Base-by-base conservation (phyloP, 139 green algal species). In the Parachlorella kessleri region DNA sequence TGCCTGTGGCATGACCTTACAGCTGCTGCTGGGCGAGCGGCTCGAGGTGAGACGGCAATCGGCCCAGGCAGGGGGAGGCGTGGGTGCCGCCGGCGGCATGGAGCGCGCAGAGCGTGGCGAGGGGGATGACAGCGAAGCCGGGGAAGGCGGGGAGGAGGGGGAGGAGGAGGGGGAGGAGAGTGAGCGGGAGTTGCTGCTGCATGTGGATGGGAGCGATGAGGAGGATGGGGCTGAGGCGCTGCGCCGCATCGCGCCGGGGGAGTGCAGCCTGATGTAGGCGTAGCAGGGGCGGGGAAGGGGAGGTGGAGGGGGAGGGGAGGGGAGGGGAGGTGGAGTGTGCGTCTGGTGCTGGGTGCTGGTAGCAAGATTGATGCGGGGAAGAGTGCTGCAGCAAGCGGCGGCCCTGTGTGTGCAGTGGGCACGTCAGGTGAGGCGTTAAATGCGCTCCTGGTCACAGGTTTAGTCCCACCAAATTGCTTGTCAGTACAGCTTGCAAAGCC, bases 141-240 rank as follows among this genome's bases (percentile, higher is more conserved):
- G n/a, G n/a, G n/a, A n/a, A n/a, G n/a, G n/a, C 48, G 48, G 48
- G 48, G 48, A 59, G 48, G 48, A 18, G 48, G 48, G 14, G 48
- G 48, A 59, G 48, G 48, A 18, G 14, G 48, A 59, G 14, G 48
- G 48, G 63, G 63, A 37, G 63, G 18, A 18, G 63, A 23, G 63
- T 69, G 63, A 14, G 21, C 14, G 48, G 48, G 48, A 54, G 24
- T 9, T 55, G 66, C 66, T 81, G 66, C 35, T 81, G 75, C 64
- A 64, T 40, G 65, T 66, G 64, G 55, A 48, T 33, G 72, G 68
- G 64, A 69, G 48, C 48, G 66, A 81, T 24, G 75, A 67, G 30
- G 70, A n/a, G 28, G 69, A 59, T 2, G 69, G 53, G 1, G 69
- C 37, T 24, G 40, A 59, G 48, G 73, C n/a, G 42, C 21, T 23